Evolutionary conservation across 805 yeast species (phyloP).

Genomic region (Nakazawaea holstii): DNA sequence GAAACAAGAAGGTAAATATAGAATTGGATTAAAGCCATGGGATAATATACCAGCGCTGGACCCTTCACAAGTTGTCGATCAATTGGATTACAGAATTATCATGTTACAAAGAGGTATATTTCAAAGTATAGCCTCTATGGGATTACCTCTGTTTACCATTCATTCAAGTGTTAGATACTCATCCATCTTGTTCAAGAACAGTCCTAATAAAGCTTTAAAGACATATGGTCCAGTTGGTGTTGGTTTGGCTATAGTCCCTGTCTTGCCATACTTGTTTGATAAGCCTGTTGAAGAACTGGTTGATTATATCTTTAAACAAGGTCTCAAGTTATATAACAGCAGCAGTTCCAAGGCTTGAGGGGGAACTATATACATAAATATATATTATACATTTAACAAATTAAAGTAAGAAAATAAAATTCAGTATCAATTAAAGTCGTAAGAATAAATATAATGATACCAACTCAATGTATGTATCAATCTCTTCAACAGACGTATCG

Average conservation of each 20-base stretch:
- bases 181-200: slow-evolving; percentile 54
- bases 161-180: slow-evolving; percentile 73
- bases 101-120: slow-evolving; percentile 70
- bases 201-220: slow-evolving; percentile 40
- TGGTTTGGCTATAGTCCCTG: slow-evolving; percentile 73
- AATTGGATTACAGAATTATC: slow-evolving; percentile 62
- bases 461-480: no score
- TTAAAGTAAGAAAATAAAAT: no score
- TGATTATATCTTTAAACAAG: slow-evolving; percentile 54
- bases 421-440: no score
- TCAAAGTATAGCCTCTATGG: slow-evolving; percentile 82
- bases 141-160: slow-evolving; percentile 80
- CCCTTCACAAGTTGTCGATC: slow-evolving; percentile 33
- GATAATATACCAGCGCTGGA: slow-evolving; percentile 38
- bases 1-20: slow-evolving; percentile 59
- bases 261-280: slow-evolving; percentile 73
- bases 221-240: slow-evolving; percentile 75
- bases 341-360: neutral
- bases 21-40: slow-evolving; percentile 67
- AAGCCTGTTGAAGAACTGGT: slow-evolving; percentile 74
- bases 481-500: no score
- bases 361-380: no score
- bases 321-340: slow-evolving; percentile 14
- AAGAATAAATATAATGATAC: no score
- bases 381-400: no score